Evolutionary conservation across 2,329 filamentous ascomycete genomes (phyloP), one percentile per base, ranked within the genome.

Genomic region (Venturia aucupariae): DNA sequence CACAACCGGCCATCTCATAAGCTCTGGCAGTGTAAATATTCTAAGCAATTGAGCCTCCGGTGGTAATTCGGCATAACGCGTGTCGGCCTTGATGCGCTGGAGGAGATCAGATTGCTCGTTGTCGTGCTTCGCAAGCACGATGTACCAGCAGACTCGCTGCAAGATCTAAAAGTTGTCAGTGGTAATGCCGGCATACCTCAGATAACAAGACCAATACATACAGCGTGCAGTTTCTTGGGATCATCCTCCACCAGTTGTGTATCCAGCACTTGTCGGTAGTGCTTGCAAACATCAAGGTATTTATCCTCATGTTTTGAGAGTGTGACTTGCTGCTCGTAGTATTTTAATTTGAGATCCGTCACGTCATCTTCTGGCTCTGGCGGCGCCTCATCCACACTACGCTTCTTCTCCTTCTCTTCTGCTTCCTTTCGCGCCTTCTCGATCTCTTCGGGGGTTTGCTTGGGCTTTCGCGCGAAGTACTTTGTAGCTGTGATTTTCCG

Each of bases 81-180:
- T 79, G 76, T 99, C 94, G 75, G 87, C 85, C 75, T 92, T 86
- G 70, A 99, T 89, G 72, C 94, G 90, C 79, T 99, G 92, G 67
- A 99, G 87, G 64, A 99, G 88, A 71, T 99, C 94, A 70, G 93
- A 94, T 76, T 99, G 94, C 76, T 99, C 94, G 77, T 99, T 99
- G 80, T 99, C 93, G 78, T 97, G 92, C 8, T 94, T 92, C 8
- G 94, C 90, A 62, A 99, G 89, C 69, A 97, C 94, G 75, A 96
- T 87, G 77, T 96, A 99, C 83, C 96, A 97, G 78, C 97, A 92
- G 75, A 97, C 92, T 72, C 94, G 87, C 80, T 96, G 92, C 54
- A 99, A 84, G 22, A 92, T 86, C 91, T 95, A 67, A 1, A 11
- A 7, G 24, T 42, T 60, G 61, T 71, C 65, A 74, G 69, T 51